Base-by-base conservation (phyloP, 306 rosid species). In the Astragalus membranaceus region DNA sequence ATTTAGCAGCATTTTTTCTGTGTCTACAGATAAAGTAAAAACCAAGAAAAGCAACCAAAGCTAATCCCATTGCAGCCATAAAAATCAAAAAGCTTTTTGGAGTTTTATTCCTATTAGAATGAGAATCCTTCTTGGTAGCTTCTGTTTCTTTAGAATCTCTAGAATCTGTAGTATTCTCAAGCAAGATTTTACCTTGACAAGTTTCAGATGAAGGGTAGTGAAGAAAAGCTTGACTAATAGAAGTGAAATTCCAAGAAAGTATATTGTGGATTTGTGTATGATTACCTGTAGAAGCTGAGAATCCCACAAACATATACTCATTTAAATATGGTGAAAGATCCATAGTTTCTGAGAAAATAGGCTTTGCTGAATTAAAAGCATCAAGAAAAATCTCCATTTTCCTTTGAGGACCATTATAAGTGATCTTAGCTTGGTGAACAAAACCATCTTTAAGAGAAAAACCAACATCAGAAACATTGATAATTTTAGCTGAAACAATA, bases 251-350 rank as follows among this genome's bases (percentile, higher is more conserved):
- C 96, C 96, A 87, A 4, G 95, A 83, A 13, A 88, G 83, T 15
- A 86, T 81, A 37, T 52, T 84, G 64, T 90, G 96, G 79, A 90
- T 83, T 69, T 90, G 96, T 3, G 90, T 88, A 3, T 64, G 84
- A 68, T 88, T 83, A 1, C 95, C 95, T 7, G 95, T 90, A 48
- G 96, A 83, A 76, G 96, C 96, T 29, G 95, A 88, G 80, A 90
- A 90, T 32, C 95, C 95, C 3, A 90, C 88, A 58, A 88, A 90
- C 96, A 90, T 90, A 69, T 90, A 90, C 71, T 90, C 96, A 1
- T 88, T 90, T 0, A 90, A 59, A 72, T 69, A 78, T 6, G 78
- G 78, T 7, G 78, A 69, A 12, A 82, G 80, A 69, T 82, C 82
- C 49, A 82, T 0, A 30, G 35, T 4, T 13, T 82, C 83, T 7